These are phyloP conservation scores for Choiromyces venosus DNA, from an alignment of 495 filamentous ascomycete species.

Conservation along the genomic window DNA sequence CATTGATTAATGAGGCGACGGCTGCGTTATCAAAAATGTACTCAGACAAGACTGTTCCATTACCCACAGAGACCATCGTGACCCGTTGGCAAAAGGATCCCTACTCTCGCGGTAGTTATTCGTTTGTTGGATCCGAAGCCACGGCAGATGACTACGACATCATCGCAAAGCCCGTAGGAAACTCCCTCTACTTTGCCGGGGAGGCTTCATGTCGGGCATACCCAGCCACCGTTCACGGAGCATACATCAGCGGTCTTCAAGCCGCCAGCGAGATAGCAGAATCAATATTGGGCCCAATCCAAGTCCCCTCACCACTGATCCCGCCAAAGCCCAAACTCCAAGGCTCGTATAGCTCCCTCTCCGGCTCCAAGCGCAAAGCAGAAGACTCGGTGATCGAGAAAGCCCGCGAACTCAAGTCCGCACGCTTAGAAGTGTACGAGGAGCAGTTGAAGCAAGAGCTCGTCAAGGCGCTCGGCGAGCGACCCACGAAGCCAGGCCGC, in stretches of 20 bases:
- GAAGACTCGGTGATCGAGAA: slow-evolving; percentile 39
- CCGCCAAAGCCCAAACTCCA: slow-evolving; percentile 55
- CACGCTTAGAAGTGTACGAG: slow-evolving; percentile 64
- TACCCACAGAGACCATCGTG: slow-evolving; percentile 78
- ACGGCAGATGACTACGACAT: slow-evolving; percentile 83
- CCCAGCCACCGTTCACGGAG: slow-evolving; percentile 93
- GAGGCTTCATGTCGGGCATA: slow-evolving; percentile 94
- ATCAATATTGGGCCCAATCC: slow-evolving; percentile 71
- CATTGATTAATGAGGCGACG: slow-evolving; percentile 73
- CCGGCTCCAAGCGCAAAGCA: slow-evolving; percentile 52
- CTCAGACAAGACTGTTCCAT: slow-evolving; percentile 57
- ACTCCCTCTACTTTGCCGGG: slow-evolving; percentile 83
- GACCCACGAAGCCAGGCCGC: slow-evolving; percentile 64
- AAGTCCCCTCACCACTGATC: slow-evolving; percentile 68
- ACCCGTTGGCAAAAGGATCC: slow-evolving; percentile 89
- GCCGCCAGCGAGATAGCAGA: slow-evolving; percentile 81
- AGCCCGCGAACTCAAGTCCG: slow-evolving; percentile 49
- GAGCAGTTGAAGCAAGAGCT: slow-evolving; percentile 64
- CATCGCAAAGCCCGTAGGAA: slow-evolving; percentile 80
- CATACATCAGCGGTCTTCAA: slow-evolving; percentile 86
- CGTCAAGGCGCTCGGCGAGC: slow-evolving; percentile 62
- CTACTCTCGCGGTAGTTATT: slow-evolving; percentile 88
- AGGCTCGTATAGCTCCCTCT: slow-evolving; percentile 43
- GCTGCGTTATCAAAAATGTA: slow-evolving; percentile 65
- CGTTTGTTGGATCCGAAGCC: slow-evolving; percentile 76